phyloP scores from a whole-genome alignment of 2,329 filamentous ascomycete species.

The Ceratocystis huliohia region DNA sequence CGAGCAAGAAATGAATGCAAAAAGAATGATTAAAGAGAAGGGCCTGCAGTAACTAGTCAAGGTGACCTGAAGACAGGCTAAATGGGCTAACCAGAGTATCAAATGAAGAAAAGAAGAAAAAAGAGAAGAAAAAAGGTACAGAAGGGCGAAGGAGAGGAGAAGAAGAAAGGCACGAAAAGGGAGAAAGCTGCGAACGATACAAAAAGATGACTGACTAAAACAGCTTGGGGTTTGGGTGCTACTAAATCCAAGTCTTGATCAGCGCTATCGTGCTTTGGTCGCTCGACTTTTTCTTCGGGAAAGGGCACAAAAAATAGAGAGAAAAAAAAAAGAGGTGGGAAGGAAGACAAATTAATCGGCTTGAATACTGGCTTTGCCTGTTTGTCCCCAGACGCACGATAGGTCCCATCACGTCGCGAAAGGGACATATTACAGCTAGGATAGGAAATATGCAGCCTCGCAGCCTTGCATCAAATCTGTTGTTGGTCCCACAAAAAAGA shows the following conservation, averaged over 20 bases:
- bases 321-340: background rate
- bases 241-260: background rate
- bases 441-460: slow-evolving; percentile 7
- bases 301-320: background rate
- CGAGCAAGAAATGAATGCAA: slow-evolving; percentile 5
- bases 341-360: background rate
- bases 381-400: background rate
- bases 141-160: background rate
- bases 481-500: background rate
- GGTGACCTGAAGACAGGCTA: background rate
- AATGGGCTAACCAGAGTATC: background rate
- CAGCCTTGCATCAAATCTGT: background rate
- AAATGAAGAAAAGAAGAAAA: background rate
- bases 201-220: background rate
- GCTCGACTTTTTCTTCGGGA: background rate
- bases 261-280: background rate
- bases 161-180: background rate
- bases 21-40: background rate
- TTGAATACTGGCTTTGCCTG: background rate
- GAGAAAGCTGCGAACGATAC: background rate
- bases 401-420: slow-evolving; percentile 1
- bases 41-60: background rate
- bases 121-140: background rate
- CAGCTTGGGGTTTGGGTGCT: background rate
- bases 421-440: background rate